A percentile compares a stretch with the other conserved stretches of the same genome.
phyloP scores from a whole-genome alignment of 225 moss, liverwort and hornwort species.

The Marchantia paleacea region DNA sequence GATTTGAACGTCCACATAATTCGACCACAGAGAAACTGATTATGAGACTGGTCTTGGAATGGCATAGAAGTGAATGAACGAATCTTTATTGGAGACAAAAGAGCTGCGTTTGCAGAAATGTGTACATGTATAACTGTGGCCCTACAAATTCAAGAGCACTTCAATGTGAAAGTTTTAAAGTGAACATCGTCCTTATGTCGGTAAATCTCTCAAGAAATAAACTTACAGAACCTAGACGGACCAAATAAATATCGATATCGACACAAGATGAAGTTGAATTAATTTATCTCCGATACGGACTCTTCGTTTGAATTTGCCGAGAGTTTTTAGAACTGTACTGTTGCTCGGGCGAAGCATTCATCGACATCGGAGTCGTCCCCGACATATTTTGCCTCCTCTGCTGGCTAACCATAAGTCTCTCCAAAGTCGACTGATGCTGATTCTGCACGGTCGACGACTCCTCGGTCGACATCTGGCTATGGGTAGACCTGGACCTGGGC shows the following conservation, averaged over 20 bases:
- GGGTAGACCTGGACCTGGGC: constrained; percentile 12
- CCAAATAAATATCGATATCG: not conserved
- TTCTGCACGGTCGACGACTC: constrained; percentile 1
- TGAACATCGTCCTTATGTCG: not conserved
- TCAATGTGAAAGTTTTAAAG: too few species aligned
- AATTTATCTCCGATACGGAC: not conserved
- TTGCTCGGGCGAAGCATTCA: constrained; percentile 7
- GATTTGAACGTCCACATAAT: too few species aligned
- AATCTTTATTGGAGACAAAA: too few species aligned
- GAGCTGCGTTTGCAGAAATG: not conserved
- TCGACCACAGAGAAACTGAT: too few species aligned
- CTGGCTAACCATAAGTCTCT: constrained; percentile 24
- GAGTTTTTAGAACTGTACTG: not conserved
- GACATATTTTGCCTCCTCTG: constrained; percentile 20
- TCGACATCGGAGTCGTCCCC: not conserved
- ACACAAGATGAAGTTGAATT: not conserved
- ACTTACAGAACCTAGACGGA: not conserved
- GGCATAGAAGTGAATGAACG: too few species aligned
- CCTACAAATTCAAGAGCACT: not conserved
- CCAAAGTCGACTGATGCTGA: constrained; percentile 23
- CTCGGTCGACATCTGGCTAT: constrained; percentile 17
- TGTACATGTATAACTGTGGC: not conserved
- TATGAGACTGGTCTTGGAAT: too few species aligned
- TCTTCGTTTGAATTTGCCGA: constrained; percentile 12
- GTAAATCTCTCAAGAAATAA: not conserved